These are phyloP conservation scores for Aureobasidium uvarum DNA, from an alignment of 2,329 filamentous ascomycete species.

Conservation along the genomic window DNA sequence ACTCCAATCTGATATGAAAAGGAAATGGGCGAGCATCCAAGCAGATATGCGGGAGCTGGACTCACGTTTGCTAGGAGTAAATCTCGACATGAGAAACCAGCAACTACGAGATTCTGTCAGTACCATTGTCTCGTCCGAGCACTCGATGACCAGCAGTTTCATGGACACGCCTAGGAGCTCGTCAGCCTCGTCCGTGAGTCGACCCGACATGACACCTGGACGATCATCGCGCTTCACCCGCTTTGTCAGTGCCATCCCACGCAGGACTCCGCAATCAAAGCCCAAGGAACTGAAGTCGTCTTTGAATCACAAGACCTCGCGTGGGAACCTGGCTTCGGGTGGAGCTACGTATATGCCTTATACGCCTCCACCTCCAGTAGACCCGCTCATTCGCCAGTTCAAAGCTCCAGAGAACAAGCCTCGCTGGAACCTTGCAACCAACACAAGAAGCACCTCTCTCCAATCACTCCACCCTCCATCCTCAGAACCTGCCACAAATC, in stretches of 20 bases:
- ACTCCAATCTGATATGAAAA: conserved; percentile 78
- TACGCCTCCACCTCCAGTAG: conserved; percentile 23
- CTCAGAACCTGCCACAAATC: conserved; percentile 39
- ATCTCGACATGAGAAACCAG: conserved; percentile 57
- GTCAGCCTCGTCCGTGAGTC: conserved; percentile 56
- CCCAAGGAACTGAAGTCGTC: neutral
- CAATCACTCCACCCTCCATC: conserved; percentile 38
- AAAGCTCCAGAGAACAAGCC: conserved; percentile 56
- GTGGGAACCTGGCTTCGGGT: conserved; percentile 5
- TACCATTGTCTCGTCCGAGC: conserved; percentile 82
- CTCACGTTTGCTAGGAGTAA: conserved; percentile 67
- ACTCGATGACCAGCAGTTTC: conserved; percentile 66
- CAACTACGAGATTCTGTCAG: conserved; percentile 90
- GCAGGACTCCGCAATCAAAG: conserved; percentile 26
- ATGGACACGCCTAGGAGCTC: conserved; percentile 62
- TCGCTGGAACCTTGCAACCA: conserved; percentile 69
- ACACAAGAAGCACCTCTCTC: conserved; percentile 43
- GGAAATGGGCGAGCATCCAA: conserved; percentile 75
- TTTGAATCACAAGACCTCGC: neutral
- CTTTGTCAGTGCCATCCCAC: conserved; percentile 24
- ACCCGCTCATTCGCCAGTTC: conserved; percentile 42
- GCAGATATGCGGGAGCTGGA: conserved; percentile 77
- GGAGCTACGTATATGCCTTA: conserved; percentile 24
- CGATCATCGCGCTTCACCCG: conserved; percentile 23
- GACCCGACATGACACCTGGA: conserved; percentile 49